phyloP scores from a whole-genome alignment of 2,329 filamentous ascomycete species.

The Scopulariopsis brevicaulis region DNA sequence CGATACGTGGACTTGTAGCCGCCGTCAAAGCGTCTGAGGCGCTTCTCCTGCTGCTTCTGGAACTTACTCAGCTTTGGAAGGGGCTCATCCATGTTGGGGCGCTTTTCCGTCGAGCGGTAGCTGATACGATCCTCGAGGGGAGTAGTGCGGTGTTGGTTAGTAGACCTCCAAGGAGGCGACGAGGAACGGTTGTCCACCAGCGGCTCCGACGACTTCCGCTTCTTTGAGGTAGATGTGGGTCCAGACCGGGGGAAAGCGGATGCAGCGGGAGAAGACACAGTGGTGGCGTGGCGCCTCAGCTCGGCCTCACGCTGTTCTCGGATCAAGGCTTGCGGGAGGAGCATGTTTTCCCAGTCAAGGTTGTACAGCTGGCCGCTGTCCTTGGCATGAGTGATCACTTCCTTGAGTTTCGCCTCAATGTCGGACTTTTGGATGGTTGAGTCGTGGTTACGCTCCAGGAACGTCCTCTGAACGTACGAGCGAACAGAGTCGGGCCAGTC shows the following conservation, averaged over 20 bases:
- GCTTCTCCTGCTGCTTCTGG: conserved; percentile 74
- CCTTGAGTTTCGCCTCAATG: conserved; percentile 75
- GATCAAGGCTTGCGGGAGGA: conserved; percentile 76
- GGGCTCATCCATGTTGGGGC: conserved; percentile 27
- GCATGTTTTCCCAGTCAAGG: conserved; percentile 74
- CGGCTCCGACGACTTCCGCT: conserved; percentile 70
- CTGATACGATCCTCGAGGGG: conserved; percentile 68
- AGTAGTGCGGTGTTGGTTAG: conserved; percentile 37
- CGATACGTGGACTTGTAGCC: conserved; percentile 45
- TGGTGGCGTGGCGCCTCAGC: conserved; percentile 26
- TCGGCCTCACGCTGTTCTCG: conserved; percentile 52
- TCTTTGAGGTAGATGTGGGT: conserved; percentile 40
- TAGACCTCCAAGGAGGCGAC: conserved; percentile 61
- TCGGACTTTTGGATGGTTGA: conserved; percentile 51
- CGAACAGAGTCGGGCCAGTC: conserved; percentile 78
- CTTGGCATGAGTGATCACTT: conserved; percentile 73
- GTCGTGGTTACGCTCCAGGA: conserved; percentile 61
- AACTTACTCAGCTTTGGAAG: conserved; percentile 67
- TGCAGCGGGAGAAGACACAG: conserved; percentile 13
- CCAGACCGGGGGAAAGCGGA: background rate
- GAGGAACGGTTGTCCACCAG: conserved; percentile 36
- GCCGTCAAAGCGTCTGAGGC: conserved; percentile 74
- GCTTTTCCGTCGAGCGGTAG: conserved; percentile 37
- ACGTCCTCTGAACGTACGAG: conserved; percentile 80
- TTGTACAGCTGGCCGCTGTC: conserved; percentile 59